phyloP scores from a whole-genome alignment of 1,284 basidiomycete genomes.

The Wolfiporia cocos region DNA sequence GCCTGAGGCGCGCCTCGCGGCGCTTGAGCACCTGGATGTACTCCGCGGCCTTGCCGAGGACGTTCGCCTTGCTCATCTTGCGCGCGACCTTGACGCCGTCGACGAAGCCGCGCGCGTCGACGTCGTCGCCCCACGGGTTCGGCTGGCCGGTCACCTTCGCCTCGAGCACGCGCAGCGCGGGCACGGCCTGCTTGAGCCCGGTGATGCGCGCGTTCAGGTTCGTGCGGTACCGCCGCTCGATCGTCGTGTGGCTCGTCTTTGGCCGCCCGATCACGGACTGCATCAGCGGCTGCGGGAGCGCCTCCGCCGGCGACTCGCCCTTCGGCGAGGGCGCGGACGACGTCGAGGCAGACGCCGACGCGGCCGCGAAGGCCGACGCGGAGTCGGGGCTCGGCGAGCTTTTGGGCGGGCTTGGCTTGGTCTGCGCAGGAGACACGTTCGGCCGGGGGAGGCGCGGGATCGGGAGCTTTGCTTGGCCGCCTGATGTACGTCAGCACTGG shows the following conservation, averaged over 20 bases:
- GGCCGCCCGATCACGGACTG: slow-evolving; percentile 40
- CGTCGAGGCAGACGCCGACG: slow-evolving; percentile 27
- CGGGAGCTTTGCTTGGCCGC: slow-evolving; percentile 27
- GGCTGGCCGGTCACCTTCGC: slow-evolving; percentile 29
- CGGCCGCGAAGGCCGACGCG: slow-evolving; percentile 29
- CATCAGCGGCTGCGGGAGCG: slow-evolving; percentile 13
- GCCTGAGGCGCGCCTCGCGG: slow-evolving; percentile 61
- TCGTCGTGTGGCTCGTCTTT: slow-evolving; percentile 89
- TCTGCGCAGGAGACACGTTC: slow-evolving; percentile 11
- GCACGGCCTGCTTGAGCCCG: slow-evolving; percentile 76
- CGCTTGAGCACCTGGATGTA: slow-evolving; percentile 59
- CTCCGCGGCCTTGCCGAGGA: slow-evolving; percentile 77
- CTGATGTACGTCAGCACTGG: slow-evolving; percentile 24
- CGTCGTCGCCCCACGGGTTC: slow-evolving; percentile 39
- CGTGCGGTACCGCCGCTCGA: slow-evolving; percentile 85
- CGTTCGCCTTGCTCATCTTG: slow-evolving; percentile 81
- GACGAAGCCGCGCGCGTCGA: slow-evolving; percentile 72
- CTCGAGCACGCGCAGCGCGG: slow-evolving; percentile 69
- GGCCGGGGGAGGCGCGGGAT: slow-evolving; percentile 29
- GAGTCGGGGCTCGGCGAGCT: slow-evolving; percentile 27
- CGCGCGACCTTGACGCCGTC: slow-evolving; percentile 80
- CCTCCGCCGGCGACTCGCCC: slow-evolving; percentile 14
- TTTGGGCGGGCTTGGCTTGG: slow-evolving; percentile 20
- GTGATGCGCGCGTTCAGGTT: slow-evolving; percentile 89
- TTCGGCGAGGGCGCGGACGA: slow-evolving; percentile 25